Base-by-base conservation (phyloP, 306 rosid species). In the Gynostemma pentaphyllum region DNA sequence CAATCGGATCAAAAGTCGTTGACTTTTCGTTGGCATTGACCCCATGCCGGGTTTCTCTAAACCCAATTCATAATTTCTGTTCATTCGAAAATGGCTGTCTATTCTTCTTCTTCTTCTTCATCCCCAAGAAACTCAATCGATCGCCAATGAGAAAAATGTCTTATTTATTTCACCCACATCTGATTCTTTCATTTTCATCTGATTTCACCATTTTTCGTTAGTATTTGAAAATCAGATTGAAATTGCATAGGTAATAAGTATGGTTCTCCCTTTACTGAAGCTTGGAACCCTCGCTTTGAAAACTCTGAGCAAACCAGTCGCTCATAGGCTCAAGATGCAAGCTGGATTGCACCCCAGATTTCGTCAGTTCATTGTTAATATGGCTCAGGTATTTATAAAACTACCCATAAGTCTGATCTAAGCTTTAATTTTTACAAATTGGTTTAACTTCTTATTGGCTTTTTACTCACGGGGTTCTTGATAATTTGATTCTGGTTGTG, bases 231-330 rank as follows among this genome's bases (percentile, higher is more conserved):
- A 60, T 59, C 72, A n/a, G 46, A 69, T 80, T 27, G 13, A 16
- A 13, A 4, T 30, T 32, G n/a, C n/a, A n/a, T 64, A 45, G 69
- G 28, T 18, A n/a, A 13, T 26, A 55, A 68, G 28, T 9, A 87
- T 87, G 95, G 80, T 71, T 27, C 81, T 88, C 24, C 98, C 96
- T 12, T 66, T 92, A 1, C 46, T 86, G 81, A 92, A 92, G 82
- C 83, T 92, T 0, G 96, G 95, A 40, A 92, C 98, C 5, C 73
- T 92, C 21, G 85, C 66, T 0, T 15, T 86, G 63, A 92, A 86
- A 76, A 92, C 95, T 59, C 70, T 92, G n/a, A 88, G 98, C 76
- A 92, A 92, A 72, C 96, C 98, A 15, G 67, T 92, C 12, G 98
- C 96, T 2, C 73, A 66, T 42, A 75, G 84, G 74, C 80, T 92